phyloP scores from a whole-genome alignment of 202 grass and related monocot species.

The Schoenoplectus triqueter region DNA sequence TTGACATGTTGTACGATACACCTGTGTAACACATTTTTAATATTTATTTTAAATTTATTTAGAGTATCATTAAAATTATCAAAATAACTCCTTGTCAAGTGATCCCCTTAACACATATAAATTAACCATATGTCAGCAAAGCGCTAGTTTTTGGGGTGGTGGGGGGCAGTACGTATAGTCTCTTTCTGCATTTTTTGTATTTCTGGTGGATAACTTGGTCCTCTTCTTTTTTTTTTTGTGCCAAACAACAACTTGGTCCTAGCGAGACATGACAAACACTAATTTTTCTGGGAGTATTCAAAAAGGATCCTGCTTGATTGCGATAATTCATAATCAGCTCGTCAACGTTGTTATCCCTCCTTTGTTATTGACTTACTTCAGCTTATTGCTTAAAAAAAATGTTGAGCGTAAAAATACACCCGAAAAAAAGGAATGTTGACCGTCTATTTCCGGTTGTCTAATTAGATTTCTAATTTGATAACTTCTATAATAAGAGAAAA shows the following conservation, averaged over 20 bases:
- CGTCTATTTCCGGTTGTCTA: neutral
- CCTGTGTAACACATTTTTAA: too few species aligned
- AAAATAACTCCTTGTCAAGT: too few species aligned
- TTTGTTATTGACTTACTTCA: neutral
- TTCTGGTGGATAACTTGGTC: neutral
- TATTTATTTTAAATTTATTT: too few species aligned
- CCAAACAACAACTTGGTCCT: too few species aligned
- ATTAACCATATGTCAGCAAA: neutral
- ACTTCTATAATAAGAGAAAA: neutral
- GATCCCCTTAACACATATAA: too few species aligned
- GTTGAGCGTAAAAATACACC: neutral
- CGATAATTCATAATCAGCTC: neutral
- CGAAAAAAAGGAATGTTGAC: neutral
- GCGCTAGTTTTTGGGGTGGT: too few species aligned
- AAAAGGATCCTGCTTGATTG: neutral
- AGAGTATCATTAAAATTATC: too few species aligned
- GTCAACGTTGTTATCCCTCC: neutral
- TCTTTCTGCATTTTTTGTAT: neutral
- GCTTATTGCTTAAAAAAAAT: neutral
- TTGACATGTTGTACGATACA: too few species aligned
- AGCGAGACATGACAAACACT: neutral
- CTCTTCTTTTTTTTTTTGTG: too few species aligned
- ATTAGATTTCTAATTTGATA: neutral
- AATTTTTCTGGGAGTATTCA: neutral
- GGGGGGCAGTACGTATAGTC: too few species aligned